Base-by-base conservation (phyloP, 2,329 filamentous ascomycete genomes). In the Colletotrichum graminicola region DNA sequence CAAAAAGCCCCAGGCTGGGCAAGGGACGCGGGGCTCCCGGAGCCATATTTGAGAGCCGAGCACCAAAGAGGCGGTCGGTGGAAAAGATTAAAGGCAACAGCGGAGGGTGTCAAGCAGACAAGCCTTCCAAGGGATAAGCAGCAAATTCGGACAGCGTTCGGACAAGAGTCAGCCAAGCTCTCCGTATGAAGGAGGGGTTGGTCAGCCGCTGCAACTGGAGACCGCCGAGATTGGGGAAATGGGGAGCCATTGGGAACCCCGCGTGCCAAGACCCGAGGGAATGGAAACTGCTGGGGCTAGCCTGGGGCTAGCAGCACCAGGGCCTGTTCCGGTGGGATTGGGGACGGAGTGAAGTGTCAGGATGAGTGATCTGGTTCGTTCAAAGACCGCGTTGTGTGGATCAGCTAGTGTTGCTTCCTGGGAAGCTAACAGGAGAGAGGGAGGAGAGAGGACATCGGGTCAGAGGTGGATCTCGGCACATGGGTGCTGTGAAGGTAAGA, bases 231-330 rank as follows among this genome's bases (percentile, higher is more conserved):
- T 21, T 68, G 59, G 54, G 52, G 68, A 49, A 41, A 47, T 34
- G 56, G 56, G 68, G 63, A 57, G 41, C 34, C 41, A 56, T 71
- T 56, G 54, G 45, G 60, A 69, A 55, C 69, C 66, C 69, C 69
- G 69, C 69, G 65, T 72, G 69, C 68, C 69, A 72, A 72, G 69
- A 45, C 59, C 69, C 69, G 69, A 72, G 69, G 69, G 65, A 69
- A 72, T 60, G 69, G 69, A 69, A 59, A 63, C 23, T 59, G 57
- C 69, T 72, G 65, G 59, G 69, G 45, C 39, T 36, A 29, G 54
- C 23, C 55, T 69, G 64, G 68, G 68, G 57, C 67, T 41, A 39
- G 34, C 18, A 16, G 1, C 57, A 55, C 34, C 34, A 67, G 64
- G 51, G 23, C 56, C 45, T 49, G 54, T 59, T 68, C 43, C n/a